Evolutionary conservation across 352 stramenopile species (phyloP).

Genomic region (Phytophthora pluvialis): DNA sequence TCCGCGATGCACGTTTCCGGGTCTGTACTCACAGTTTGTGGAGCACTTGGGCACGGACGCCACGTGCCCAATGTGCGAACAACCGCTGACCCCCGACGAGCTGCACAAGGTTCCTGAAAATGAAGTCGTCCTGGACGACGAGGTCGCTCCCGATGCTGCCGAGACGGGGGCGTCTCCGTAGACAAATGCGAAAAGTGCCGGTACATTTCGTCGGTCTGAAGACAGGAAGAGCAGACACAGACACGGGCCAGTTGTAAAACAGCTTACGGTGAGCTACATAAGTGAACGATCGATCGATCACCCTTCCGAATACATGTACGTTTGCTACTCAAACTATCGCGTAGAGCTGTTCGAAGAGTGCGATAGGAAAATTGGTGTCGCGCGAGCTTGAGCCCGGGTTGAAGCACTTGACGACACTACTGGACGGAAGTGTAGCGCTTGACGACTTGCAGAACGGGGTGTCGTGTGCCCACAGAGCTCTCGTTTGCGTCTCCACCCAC

Average conservation of each 20-base stretch:
- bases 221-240: no score
- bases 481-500: not conserved
- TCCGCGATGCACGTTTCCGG: constrained; percentile 89
- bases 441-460: not conserved
- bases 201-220: no score
- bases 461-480: not conserved
- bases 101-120: constrained; percentile 49
- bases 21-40: constrained; percentile 88
- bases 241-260: no score
- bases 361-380: not conserved
- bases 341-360: not conserved
- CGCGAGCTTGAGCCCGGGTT: not conserved
- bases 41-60: constrained; percentile 77
- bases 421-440: not conserved
- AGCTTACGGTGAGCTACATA: no score
- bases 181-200: not conserved
- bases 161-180: constrained; percentile 28
- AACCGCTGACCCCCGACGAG: constrained; percentile 43
- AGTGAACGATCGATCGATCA: no score
- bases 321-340: not conserved
- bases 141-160: constrained; percentile 19
- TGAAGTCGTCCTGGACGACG: constrained; percentile 51
- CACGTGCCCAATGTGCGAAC: constrained; percentile 83
- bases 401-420: not conserved
- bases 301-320: not conserved